Conservation (phyloP, 805 yeast species). For the Maudiozyma bulderi region DNA sequence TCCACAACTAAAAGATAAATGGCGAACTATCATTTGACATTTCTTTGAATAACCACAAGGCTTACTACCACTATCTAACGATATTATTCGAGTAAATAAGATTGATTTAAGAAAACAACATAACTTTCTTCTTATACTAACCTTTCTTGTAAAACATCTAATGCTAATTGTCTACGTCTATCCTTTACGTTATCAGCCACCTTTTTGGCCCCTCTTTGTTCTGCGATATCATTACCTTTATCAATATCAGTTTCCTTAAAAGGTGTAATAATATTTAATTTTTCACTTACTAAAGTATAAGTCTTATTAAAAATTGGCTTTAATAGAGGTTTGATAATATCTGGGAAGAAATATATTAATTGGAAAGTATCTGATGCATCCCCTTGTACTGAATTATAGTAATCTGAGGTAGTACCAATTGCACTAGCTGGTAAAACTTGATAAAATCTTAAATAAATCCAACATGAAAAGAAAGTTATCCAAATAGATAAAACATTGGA, state of each 20-base stretch:
- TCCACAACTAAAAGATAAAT: too few species aligned
- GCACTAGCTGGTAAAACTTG: conserved; percentile 37
- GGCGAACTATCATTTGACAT: too few species aligned
- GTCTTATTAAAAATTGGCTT: conserved; percentile 39
- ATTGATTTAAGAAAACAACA: background rate
- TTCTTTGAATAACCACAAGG: too few species aligned
- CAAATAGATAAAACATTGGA: conserved; percentile 44
- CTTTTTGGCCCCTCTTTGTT: conserved; percentile 37
- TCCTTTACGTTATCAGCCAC: conserved; percentile 42
- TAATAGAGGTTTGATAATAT: conserved; percentile 40
- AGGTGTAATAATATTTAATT: conserved; percentile 44
- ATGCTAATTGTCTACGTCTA: conserved; percentile 67
- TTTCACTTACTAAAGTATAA: conserved; percentile 31
- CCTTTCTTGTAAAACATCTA: conserved; percentile 64
- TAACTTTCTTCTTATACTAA: conserved; percentile 20
- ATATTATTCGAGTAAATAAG: too few species aligned
- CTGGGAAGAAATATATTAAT: conserved; percentile 78
- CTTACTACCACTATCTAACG: too few species aligned
- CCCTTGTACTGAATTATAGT: conserved; percentile 33
- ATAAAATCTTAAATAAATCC: conserved; percentile 71
- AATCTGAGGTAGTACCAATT: conserved; percentile 12
- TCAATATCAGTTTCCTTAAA: conserved; percentile 64
- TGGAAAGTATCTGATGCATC: conserved; percentile 89
- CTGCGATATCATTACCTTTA: conserved; percentile 63
- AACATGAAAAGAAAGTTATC: conserved; percentile 55